Conservation (phyloP, 192 early-diverging fungal genomes). For the Funneliformis geosporum region DNA sequence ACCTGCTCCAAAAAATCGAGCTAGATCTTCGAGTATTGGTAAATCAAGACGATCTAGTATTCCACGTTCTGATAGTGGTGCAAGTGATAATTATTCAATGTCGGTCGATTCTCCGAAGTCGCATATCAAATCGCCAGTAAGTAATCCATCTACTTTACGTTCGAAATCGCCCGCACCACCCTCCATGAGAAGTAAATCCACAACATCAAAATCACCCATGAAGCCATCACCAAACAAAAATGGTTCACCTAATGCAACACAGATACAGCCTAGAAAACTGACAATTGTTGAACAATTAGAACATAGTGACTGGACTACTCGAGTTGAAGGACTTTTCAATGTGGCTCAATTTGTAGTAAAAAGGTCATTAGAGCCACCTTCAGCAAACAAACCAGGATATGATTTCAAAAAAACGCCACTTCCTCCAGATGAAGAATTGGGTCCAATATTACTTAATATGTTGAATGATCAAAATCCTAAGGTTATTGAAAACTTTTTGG, state of each 20-base stretch:
- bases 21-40: background rate
- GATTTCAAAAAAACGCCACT: slow-evolving; percentile 18
- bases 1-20: background rate
- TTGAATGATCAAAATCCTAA: slow-evolving; percentile 16
- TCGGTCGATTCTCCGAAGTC: background rate
- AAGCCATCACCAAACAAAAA: background rate
- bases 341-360: slow-evolving; percentile 8
- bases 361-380: background rate
- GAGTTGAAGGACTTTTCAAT: slow-evolving; percentile 12
- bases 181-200: background rate
- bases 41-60: slow-evolving; percentile 14
- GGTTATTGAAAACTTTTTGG: slow-evolving; percentile 18
- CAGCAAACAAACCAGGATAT: background rate
- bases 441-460: slow-evolving; percentile 1
- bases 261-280: background rate
- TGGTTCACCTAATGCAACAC: background rate
- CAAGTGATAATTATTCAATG: background rate
- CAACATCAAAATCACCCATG: background rate
- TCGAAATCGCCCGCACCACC: slow-evolving; percentile 26
- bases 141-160: background rate
- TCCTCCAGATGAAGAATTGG: slow-evolving; percentile 27
- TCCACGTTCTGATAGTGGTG: background rate
- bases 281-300: slow-evolving; percentile 28
- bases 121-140: background rate
- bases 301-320: background rate